Base-by-base conservation (phyloP, 2,329 filamentous ascomycete species). In the Gaeumannomyces tritici region DNA sequence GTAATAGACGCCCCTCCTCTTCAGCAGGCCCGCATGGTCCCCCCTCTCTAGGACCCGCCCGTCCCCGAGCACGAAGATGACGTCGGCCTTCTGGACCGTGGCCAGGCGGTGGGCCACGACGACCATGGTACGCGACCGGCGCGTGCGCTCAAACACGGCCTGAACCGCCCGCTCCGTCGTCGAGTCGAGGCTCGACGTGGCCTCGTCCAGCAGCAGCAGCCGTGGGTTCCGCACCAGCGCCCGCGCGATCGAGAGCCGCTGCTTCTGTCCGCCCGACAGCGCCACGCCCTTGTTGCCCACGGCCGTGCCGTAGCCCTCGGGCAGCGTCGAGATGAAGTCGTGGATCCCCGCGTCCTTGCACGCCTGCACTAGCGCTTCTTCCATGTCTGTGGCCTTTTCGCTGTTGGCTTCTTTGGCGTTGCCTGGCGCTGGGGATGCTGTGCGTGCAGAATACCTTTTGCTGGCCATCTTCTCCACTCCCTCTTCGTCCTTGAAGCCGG, bases 1-100 rank as follows among this genome's bases (percentile, higher is more conserved):
- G 62, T 74, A 79, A 70, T 84, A 84, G 42, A 79, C 76, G 27
- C 80, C 79, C 67, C 75, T 75, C 63, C 75, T 76, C 47, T 70
- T 75, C 70, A 80, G 70, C 62, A 83, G 67, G 61, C 81, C 76
- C 6, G 74, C 69, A 66, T 89, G 86, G 24, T 78, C 82, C 2
- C 87, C 87, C 60, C 76, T 80, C 71, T 89, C 87, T 1, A 87
- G 82, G 56, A 89, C 79, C 68, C 71, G 74, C 27, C 86, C 86
- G 63, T 82, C 78, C 67, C 89, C 86, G 68, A 89, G 85, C 42
- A 89, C 86, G 62, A 87, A 89, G 64, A 89, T 89, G 56, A 86
- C 75, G 67, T 89, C 86, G 0, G 87, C 87, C 65, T 86, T 85
- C 70, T 89, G 86, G 58, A 89, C 88, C 1, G 87, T 89, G 0